Base-by-base conservation (phyloP, 208 protist genomes). In the Crithidia sp. region DNA sequence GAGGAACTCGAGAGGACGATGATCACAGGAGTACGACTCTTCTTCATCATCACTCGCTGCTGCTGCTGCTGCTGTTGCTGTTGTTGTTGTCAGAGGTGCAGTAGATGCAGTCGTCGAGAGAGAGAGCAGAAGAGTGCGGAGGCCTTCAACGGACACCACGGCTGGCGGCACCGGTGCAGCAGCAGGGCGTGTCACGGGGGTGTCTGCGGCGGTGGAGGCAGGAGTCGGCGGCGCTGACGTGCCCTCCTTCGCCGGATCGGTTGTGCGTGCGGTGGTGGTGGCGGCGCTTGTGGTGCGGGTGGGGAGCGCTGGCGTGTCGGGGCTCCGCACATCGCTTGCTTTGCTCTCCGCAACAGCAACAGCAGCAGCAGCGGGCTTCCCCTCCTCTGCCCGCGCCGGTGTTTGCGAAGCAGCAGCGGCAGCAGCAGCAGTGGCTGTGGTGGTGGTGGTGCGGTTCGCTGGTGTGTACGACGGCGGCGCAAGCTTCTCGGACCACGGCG, bases 401-500 rank as follows among this genome's bases (percentile, higher is more conserved):
- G 7, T 7, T n/a, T 13, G 9, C 17, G 6, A 45, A 19, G 61
- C 60, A 5, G 54, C 5, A 6, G 70, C 47, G 8, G 65, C 4
- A 8, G 37, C 54, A 47, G 65, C 63, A 56, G 36, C 28, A 56
- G 16, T 19, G 13, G 49, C 17, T 44, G 41, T 7, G 50, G 45
- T 40, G 50, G 45, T 40, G 36, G 40, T 19, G 55, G 41, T 19
- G 17, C 39, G 40, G 9, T 60, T 45, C 43, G 14, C 55, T 28
- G 53, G 36, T 58, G 56, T 9, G 66, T 70, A 70, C 12, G 54
- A 68, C 14, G 68, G 61, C 13, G 54, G 41, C 4, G 63, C 39
- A 2, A 71, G 13, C 36, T 56, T 81, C 47, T 69, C 64, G 8
- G 67, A 73, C 75, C 68, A 74, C 37, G 62, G 52, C 10, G 61